phyloP scores from a whole-genome alignment of 345 rosid species.

The Laguncularia racemosa region DNA sequence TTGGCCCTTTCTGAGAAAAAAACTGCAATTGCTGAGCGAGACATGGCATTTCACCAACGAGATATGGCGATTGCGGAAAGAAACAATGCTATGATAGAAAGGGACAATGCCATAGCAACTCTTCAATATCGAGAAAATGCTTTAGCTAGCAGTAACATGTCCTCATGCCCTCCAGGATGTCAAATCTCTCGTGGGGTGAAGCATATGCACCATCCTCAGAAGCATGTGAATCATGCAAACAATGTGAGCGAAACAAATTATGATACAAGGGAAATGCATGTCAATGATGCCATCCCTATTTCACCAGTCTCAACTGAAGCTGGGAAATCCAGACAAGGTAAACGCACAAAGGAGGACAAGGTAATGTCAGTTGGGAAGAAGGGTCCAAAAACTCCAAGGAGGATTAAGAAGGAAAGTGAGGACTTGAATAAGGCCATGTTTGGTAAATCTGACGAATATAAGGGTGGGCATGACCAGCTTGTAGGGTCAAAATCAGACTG shows the following conservation, averaged over 20 bases:
- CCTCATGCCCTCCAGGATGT: conserved; percentile 67
- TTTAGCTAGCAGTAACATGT: conserved; percentile 39
- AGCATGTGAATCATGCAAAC: conserved; percentile 47
- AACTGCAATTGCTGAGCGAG: conserved; percentile 87
- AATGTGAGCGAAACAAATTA: conserved; percentile 53
- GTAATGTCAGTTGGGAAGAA: conserved; percentile 42
- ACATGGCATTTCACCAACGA: conserved; percentile 87
- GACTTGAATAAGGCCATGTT: conserved; percentile 58
- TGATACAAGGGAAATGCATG: conserved; percentile 50
- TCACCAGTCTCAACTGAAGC: conserved; percentile 46
- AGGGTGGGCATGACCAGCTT: conserved; percentile 37
- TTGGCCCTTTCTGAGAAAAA: conserved; percentile 87
- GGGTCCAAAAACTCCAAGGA: conserved; percentile 52
- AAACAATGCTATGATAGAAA: conserved; percentile 76
- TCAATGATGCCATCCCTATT: conserved; percentile 32
- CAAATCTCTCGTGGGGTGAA: conserved; percentile 84
- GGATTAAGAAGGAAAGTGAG: conserved; percentile 71
- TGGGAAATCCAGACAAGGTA: conserved; percentile 59
- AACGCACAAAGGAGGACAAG: conserved; percentile 65
- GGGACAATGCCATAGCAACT: conserved; percentile 77
- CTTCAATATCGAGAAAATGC: conserved; percentile 86
- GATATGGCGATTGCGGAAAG: conserved; percentile 92
- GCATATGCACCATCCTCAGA: conserved; percentile 74
- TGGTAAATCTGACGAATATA: conserved; percentile 55
- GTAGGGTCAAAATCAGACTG: conserved; percentile 61